Conservation (phyloP, 2,329 filamentous ascomycete genomes). For the Thelonectria rubi region DNA sequence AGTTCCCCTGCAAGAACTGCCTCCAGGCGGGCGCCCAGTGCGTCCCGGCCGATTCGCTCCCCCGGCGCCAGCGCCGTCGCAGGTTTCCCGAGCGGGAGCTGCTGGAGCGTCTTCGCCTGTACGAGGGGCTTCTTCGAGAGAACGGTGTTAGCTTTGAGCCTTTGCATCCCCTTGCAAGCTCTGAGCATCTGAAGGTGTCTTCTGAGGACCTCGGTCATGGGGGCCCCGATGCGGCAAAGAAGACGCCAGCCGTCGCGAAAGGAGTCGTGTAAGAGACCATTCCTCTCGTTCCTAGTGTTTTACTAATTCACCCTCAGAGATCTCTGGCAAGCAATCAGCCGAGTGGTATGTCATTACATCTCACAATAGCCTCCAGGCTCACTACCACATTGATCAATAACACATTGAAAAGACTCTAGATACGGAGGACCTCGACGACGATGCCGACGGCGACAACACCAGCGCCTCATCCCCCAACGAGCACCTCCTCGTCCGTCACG, state of each 20-base stretch:
- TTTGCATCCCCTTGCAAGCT: conserved; percentile 40
- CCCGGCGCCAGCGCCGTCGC: conserved; percentile 46
- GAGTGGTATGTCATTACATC: background rate
- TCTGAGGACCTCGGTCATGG: no score
- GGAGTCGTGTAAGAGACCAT: background rate
- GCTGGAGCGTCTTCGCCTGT: conserved; percentile 63
- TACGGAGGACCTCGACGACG: background rate
- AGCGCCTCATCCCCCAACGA: background rate
- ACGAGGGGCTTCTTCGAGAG: conserved; percentile 64
- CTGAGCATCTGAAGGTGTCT: background rate
- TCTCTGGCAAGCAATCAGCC: conserved; percentile 5
- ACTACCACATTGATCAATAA: no score
- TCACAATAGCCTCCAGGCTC: background rate
- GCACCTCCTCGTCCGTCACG: background rate
- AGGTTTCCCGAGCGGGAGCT: conserved; percentile 67
- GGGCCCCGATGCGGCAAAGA: background rate
- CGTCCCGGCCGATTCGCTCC: conserved; percentile 49
- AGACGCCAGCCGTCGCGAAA: background rate
- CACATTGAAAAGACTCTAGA: no score
- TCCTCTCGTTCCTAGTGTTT: no score
- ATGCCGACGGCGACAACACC: background rate
- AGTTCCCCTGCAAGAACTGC: conserved; percentile 66
- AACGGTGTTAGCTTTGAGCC: conserved; percentile 65
- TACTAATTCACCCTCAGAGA: background rate
- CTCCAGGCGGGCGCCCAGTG: conserved; percentile 56